Base-by-base conservation (phyloP, 768 basidiomycete species). In the Podaxis mareebaensis region DNA sequence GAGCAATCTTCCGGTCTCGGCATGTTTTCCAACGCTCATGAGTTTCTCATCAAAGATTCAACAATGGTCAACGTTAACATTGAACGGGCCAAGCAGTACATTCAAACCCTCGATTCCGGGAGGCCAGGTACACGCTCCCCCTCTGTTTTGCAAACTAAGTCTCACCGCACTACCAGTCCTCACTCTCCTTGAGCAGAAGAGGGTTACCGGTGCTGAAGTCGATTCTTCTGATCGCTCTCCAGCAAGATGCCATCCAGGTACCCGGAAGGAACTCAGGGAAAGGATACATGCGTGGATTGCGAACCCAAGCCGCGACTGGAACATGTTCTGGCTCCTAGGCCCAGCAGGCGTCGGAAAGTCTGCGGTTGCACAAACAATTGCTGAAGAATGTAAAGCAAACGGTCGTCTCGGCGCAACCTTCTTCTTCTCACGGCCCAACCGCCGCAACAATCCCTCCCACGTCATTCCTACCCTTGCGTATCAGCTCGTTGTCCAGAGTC, bases 291-390 rank as follows among this genome's bases (percentile, higher is more conserved):
- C 20, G 7, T 55, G 54, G 54, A n/a, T 17, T 3, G 12, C 24
- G 3, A 28, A 55, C 5, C n/a, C 12, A 38, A 17, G 5, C 7
- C 33, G 54, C 17, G 33, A 36, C 4, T 15, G 33, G n/a, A 61
- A 58, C 33, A 58, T 57, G 24, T 52, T 64, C 36, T 64, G 63
- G 63, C 49, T 64, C 5, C 36, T 20, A 17, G 63, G 63, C 3
- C 56, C 58, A 20, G 63, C 63, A 8, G 63, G 63, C 8, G 52
- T 52, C 17, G 63, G 63, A n/a, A 64, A 64, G 26, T 58, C 63
- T 2, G 56, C 63, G 13, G 44, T 64, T 12, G 46, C 63, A 1
- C 48, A 58, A 36, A 64, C 63, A 7, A 20, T 64, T 15, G 56
- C 53, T 24, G 39, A 48, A 20, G 46, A 58, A 17, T 58, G 49